Base-by-base conservation (phyloP, 78 protist species). In the Dictyostelium brefeldianum region DNA sequence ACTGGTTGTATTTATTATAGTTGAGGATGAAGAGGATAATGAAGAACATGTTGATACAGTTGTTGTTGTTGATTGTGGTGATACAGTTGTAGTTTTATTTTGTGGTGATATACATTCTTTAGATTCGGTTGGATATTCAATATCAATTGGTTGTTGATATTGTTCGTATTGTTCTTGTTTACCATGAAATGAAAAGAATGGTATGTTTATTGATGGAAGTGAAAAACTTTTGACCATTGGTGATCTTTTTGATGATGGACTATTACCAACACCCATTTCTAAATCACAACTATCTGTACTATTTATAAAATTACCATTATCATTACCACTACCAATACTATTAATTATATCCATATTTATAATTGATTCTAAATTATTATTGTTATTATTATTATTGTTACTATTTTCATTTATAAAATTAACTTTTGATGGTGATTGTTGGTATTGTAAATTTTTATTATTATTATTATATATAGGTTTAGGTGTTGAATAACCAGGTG, bases 171-270 rank as follows among this genome's bases (percentile, higher is more conserved):
- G 27, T 17, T 62, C 22, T 56, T 70, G 25, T 31, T 81, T 18
- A 2, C 43, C 43, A 36, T 73, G 67, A 17, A 65, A 27, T 12
- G 71, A 47, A 27, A 43, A 22, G 14, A 80, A 67, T 62, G 78
- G 64, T 65, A 54, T 29, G 17, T 77, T 29, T 0, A 81, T 65
- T 47, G 89, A 48, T 22, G 50, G 56, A 25, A 81, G 36, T 22
- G 89, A 81, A 20, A 81, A 48, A 81, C 89, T 81, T 17, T 81
- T 81, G 1, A 81, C 31, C 89, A 81, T n/a, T 29, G 54, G 54
- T 50, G 75, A 27, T 41, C 31, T 10, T 62, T 62, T 62, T 15
- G n/a, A 18, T 22, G 17, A 22, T 10, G 71, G 56, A 64, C 69
- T 65, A 14, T 15, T 5, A 29, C 10, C 31, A 48, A 65, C 65